Evolutionary conservation across 495 filamentous ascomycete genomes (phyloP), one percentile per base, ranked within the genome.

Genomic region (Penicillium soppii): DNA sequence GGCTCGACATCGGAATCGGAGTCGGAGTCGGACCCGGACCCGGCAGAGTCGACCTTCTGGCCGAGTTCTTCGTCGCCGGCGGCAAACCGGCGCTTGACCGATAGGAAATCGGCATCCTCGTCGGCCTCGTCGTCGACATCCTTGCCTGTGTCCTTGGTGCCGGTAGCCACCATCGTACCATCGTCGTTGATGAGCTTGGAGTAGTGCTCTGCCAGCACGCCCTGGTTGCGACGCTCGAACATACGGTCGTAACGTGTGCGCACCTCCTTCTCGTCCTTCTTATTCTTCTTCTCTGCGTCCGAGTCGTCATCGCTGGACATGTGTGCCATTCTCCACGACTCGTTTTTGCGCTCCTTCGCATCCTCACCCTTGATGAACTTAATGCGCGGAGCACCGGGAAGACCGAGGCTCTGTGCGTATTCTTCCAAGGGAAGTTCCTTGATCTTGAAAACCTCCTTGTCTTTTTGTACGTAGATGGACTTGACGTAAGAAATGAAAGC

Each of bases 211-310:
- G 94, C 88, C 53, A 99, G 72, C n/a, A 99, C 85, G 54, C 95
- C 90, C 57, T 96, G 91, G 70, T 97, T 96, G 51, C 85, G 86
- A 53, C 94, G 77, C 72, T 96, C 92, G 59, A 96, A 95, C 91
- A 97, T 96, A 51, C 91, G 89, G 62, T 97, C 89, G 63, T 92
- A 92, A 68, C 94, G 96, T 19, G 94, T 97, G 37, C 90, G 80
- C 5, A 92, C 89, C 69, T 87, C 82, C 63, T 83, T 88, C 56
- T 75, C 76, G 47, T 70, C 74, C 59, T 78, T 79, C 57, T 75
- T 75, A 48, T 67, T 69, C 45, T 71, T 72, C 39, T 70, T 72
- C 20, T 62, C 74, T n/a, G 75, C 80, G 25, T 80, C 82, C 25
- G 75, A 76, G 12, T 77, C 82, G 22, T 80, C 76, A 8, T 71